A percentile compares a stretch with the other conserved stretches of the same genome.
Conservation (phyloP, 495 filamentous ascomycete species). For the Chaetomium fimeti region DNA sequence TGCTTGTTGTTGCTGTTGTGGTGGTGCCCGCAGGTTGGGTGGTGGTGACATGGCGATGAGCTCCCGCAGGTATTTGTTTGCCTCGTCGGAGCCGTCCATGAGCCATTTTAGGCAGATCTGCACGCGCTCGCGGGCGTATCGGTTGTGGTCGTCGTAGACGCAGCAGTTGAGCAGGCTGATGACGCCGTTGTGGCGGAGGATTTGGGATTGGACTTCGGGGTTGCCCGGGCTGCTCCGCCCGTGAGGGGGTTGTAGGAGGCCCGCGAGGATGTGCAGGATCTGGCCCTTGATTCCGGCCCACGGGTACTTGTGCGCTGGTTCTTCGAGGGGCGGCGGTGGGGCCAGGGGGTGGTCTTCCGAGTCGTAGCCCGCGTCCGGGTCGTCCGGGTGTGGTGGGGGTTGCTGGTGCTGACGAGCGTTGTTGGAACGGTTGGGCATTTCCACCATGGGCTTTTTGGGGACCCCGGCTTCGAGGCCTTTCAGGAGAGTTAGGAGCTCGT, state of each 20-base stretch:
- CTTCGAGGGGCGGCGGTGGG: slow-evolving; percentile 62
- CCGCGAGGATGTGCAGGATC: slow-evolving; percentile 80
- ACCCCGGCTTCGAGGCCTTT: slow-evolving; percentile 84
- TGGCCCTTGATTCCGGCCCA: slow-evolving; percentile 93
- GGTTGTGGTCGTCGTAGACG: slow-evolving; percentile 80
- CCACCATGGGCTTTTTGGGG: slow-evolving; percentile 55
- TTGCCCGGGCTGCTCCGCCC: slow-evolving; percentile 62
- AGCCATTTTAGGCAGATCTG: slow-evolving; percentile 88
- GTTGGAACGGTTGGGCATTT: slow-evolving; percentile 28
- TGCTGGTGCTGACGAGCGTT: slow-evolving; percentile 14
- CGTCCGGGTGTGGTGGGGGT: slow-evolving; percentile 25
- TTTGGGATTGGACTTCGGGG: slow-evolving; percentile 77
- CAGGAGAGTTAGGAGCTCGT: slow-evolving; percentile 79
- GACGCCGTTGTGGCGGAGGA: slow-evolving; percentile 76
- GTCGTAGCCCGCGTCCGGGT: slow-evolving; percentile 42
- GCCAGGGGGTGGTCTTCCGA: slow-evolving; percentile 47
- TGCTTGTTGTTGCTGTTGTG: background rate
- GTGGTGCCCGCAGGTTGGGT: slow-evolving; percentile 27
- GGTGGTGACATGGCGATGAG: slow-evolving; percentile 45
- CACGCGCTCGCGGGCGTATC: slow-evolving; percentile 85
- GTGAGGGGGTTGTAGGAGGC: slow-evolving; percentile 61
- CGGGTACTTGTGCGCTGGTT: slow-evolving; percentile 83
- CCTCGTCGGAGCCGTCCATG: slow-evolving; percentile 78
- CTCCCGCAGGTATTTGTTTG: slow-evolving; percentile 69
- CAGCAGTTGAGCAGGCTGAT: slow-evolving; percentile 84